Evolutionary conservation across 1,139 yeast species (phyloP).

Genomic region (Taiozyma sp.): DNA sequence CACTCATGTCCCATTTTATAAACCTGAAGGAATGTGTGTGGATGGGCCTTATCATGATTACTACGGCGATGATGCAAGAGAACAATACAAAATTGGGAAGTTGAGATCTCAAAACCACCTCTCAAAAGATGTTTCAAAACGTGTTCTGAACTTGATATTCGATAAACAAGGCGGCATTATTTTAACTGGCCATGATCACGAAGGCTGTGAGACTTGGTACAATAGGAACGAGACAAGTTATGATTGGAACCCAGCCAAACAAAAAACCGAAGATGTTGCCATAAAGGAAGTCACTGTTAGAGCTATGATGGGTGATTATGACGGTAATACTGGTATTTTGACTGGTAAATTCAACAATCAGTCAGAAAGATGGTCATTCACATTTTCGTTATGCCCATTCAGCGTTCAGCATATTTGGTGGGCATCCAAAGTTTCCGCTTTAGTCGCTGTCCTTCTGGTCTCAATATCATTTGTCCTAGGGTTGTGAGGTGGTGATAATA

Average conservation of each 20-base stretch:
- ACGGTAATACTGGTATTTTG: constrained; percentile 83
- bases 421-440: constrained; percentile 62
- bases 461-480: constrained; percentile 18
- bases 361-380: constrained; percentile 53
- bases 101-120: constrained; percentile 88
- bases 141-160: constrained; percentile 65
- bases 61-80: constrained; percentile 50
- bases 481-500: constrained; percentile 3
- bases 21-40: constrained; percentile 71
- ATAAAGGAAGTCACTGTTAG: constrained; percentile 81
- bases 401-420: constrained; percentile 95
- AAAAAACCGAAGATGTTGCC: constrained; percentile 21
- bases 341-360: constrained; percentile 56
- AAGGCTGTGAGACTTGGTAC: constrained; percentile 79
- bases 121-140: constrained; percentile 58
- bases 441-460: constrained; percentile 33
- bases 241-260: constrained; percentile 57
- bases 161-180: constrained; percentile 71
- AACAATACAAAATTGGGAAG: constrained; percentile 64
- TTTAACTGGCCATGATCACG: constrained; percentile 94
- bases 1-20: constrained; percentile 89
- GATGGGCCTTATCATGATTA: constrained; percentile 80
- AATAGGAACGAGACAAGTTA: constrained; percentile 35
- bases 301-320: constrained; percentile 94
- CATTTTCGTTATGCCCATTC: constrained; percentile 72